Base-by-base conservation (phyloP, 1,284 basidiomycete species). In the Porogramme epimiltina region DNA sequence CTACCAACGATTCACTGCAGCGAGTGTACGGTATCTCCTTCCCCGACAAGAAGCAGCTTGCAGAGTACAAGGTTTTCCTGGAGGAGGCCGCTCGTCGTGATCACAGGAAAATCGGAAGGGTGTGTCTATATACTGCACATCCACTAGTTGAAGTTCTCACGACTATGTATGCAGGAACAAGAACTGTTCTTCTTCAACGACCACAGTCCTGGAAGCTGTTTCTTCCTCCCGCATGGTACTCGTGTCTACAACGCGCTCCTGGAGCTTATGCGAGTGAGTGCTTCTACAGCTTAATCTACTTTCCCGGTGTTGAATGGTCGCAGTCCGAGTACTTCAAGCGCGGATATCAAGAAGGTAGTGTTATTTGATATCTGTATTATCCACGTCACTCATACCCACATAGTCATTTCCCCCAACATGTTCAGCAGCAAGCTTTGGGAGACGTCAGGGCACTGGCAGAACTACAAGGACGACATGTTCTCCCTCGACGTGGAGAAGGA, bases 171-270 rank as follows among this genome's bases (percentile, higher is more conserved):
- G 31, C 61, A 87, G 81, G 95, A 98, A 62, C 95, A 98, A 80
- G 97, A 99, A 65, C 77, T 99, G 19, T 99, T 95, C 81, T 95
- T 98, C 79, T 99, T 99, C 84, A 93, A 97, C 68, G 97, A 99
- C 58, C 75, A 95, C 36, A 93, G 90, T 61, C 97, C 97, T 1
- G 96, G 97, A 59, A 93, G 88, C 62, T 91, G 90, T 58, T 99
- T 99, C 84, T 98, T 94, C 85, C 80, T 99, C 49, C 96, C 97
- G 11, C 94, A 98, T 69, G 96, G 96, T 38, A 94, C 96, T 4
- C 82, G 96, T 55, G 95, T 99, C 73, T 98, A 99, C 77, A 99
- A 99, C 72, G 84, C 93, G 16, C 81, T 99, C 31, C 73, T 95
- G 43, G 93, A 97, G 56, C 81, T 96, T 61, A 88, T 99, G 80